Percentiles rank a stretch among this genome's conserved stretches.
These are phyloP conservation scores for Phylloporus sp. DNA, from an alignment of 768 basidiomycete species.

Conservation along the genomic window DNA sequence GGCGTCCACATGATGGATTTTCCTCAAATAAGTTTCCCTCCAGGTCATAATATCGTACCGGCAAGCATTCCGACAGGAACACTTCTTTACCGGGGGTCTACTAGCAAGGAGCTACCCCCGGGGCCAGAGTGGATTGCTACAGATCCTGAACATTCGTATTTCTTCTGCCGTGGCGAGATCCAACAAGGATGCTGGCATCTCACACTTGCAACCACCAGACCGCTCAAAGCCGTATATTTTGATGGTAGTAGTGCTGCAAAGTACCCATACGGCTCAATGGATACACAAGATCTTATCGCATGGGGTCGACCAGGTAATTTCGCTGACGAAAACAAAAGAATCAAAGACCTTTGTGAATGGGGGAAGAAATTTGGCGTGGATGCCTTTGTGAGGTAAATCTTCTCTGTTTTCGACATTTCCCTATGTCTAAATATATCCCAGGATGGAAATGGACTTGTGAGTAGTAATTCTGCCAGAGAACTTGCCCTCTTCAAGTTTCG, in stretches of 20 bases:
- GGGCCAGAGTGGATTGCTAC: constrained; percentile 32
- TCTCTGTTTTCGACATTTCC: background rate
- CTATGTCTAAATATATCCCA: constrained; percentile 4
- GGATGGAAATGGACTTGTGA: constrained; percentile 33
- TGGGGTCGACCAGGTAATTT: constrained; percentile 34
- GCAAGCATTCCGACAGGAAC: constrained; percentile 34
- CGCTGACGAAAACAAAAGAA: constrained; percentile 32
- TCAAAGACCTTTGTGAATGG: constrained; percentile 40
- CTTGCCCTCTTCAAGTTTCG: background rate
- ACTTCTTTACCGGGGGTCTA: constrained; percentile 32
- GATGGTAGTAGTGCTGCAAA: constrained; percentile 49
- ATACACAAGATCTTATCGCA: constrained; percentile 43
- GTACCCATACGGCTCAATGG: constrained; percentile 37
- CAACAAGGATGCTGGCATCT: constrained; percentile 15
- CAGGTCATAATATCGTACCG: constrained; percentile 27
- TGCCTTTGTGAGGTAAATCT: constrained; percentile 40
- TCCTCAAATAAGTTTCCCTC: constrained; percentile 10
- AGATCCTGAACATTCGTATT: constrained; percentile 35
- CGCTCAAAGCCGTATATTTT: constrained; percentile 46
- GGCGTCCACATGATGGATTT: constrained; percentile 6
- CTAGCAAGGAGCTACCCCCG: constrained; percentile 19
- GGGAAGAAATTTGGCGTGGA: constrained; percentile 38
- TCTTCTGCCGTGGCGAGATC: constrained; percentile 31
- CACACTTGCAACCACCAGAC: constrained; percentile 18
- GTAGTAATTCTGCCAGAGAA: background rate